A percentile compares a stretch with the other conserved stretches of the same genome.
Evolutionary conservation across 805 yeast species (phyloP).

Genomic region (Ogataea nitratoaversa): DNA sequence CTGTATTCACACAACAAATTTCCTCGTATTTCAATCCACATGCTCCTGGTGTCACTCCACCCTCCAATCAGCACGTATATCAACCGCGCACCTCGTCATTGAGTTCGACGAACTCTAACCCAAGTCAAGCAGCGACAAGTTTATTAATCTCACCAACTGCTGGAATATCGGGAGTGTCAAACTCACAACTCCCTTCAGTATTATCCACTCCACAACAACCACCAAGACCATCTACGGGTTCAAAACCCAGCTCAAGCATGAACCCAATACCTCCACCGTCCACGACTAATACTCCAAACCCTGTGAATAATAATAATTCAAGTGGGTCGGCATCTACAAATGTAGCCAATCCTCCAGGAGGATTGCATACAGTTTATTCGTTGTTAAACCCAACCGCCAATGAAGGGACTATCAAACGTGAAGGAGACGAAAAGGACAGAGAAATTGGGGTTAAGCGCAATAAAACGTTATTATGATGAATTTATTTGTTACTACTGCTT

Average conservation of each 20-base stretch:
- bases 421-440: neutral
- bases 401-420: neutral
- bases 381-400: slow-evolving; percentile 16
- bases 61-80: neutral
- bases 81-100: slow-evolving; percentile 15
- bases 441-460: neutral
- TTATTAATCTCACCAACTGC: neutral
- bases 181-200: neutral
- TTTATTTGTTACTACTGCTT: neutral
- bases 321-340: slow-evolving; percentile 4
- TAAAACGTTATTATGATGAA: neutral
- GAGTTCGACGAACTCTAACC: slow-evolving; percentile 8
- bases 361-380: slow-evolving; percentile 18
- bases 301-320: neutral
- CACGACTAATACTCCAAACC: neutral
- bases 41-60: neutral
- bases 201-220: neutral
- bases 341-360: neutral
- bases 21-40: slow-evolving; percentile 8
- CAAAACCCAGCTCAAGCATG: neutral
- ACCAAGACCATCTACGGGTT: neutral
- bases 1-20: slow-evolving; percentile 3
- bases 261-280: neutral
- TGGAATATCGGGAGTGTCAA: neutral
- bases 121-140: neutral